phyloP scores from a whole-genome alignment of 2,329 filamentous ascomycete genomes.

The Zymoseptoria brevis region DNA sequence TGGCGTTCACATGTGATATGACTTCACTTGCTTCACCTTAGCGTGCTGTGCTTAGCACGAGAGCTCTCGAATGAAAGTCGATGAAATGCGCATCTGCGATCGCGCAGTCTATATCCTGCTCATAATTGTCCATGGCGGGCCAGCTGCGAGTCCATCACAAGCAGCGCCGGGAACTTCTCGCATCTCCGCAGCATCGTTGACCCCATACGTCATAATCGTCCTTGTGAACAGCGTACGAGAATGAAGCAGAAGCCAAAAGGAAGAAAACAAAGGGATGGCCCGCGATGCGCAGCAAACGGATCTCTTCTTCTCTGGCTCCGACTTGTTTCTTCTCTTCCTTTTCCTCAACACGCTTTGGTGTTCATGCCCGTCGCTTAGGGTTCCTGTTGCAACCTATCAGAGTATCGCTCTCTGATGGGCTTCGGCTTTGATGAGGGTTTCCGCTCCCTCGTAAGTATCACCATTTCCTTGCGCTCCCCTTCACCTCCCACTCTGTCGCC shows the following conservation, averaged over 20 bases:
- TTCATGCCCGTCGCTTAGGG: not conserved
- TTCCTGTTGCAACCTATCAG: not conserved
- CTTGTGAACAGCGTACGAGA: not conserved
- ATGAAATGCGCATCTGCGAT: no score
- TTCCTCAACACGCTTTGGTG: not conserved
- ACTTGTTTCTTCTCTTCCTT: not conserved
- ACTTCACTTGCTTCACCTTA: no score
- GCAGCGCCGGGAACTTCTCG: no score
- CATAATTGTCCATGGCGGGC: no score
- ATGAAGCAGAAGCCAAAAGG: not conserved
- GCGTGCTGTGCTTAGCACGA: no score
- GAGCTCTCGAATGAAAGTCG: no score
- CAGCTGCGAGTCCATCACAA: no score
- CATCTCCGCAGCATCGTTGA: not conserved
- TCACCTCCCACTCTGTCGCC: not conserved
- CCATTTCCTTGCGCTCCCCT: not conserved
- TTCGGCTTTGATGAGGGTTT: not conserved
- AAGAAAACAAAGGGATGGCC: not conserved
- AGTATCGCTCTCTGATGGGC: not conserved
- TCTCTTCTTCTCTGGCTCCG: not conserved
- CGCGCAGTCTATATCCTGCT: no score
- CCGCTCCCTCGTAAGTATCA: not conserved
- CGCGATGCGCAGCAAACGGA: not conserved
- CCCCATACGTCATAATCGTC: not conserved
- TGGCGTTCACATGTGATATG: no score